Evolutionary conservation across 495 filamentous ascomycete genomes (phyloP), one percentile per base, ranked within the genome.

Genomic region (Cercophora newfieldiana): DNA sequence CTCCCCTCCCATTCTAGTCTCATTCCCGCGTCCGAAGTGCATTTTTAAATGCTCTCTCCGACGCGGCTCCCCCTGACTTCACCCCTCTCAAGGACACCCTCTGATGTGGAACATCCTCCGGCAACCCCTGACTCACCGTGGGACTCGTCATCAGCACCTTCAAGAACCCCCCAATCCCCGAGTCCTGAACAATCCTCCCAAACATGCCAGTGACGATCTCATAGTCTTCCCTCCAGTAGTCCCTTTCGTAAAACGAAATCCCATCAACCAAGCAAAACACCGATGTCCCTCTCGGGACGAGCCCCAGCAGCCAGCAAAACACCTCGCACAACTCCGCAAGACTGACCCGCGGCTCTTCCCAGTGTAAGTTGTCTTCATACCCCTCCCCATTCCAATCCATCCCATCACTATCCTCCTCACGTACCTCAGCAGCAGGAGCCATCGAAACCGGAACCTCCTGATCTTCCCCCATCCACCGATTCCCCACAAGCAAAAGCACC

Each of bases 111-210:
- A 53, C n/a, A 7, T 19, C 50, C 10, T 44, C 37, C 12, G 37
- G 37, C n/a, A 53, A 14, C 50, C 50, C 50, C 24, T 26, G 19
- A 22, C 50, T 53, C 6, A 22, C 50, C n/a, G 21, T 26, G 2
- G 50, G 25, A 22, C 50, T 24, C 50, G 50, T 53, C 50, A 53
- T 53, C n/a, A 53, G 22, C 19, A 53, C 50, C 50, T 53, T 53
- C 4, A 22, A 14, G 21, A 22, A 53, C 2, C 50, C 50, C 2
- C 50, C 50, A 6, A 19, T 4, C 4, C 48, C 4, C 48, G 12
- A 4, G 12, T 26, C 21, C 50, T 14, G 2, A 14, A 10, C 2
- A 10, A 19, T 19, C 50, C n/a, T 53, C 21, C 4, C 50, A 24
- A 53, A 53, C 19, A 22, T 53, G 2, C 24, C 50, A 8, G 22